phyloP scores from a whole-genome alignment of 2,329 filamentous ascomycete genomes.

The Clarireedia hainanense region DNA sequence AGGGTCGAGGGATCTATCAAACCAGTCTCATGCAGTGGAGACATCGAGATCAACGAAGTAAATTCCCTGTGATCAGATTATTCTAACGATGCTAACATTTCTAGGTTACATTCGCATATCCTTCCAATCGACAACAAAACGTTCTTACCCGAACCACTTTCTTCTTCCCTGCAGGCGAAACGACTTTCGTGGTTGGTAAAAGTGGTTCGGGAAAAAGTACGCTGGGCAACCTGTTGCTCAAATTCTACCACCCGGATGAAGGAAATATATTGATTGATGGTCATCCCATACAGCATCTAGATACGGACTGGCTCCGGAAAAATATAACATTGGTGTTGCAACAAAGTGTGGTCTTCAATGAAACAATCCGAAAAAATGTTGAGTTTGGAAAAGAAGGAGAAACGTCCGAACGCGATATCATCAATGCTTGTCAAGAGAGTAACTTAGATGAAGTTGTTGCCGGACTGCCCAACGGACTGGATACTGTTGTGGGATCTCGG shows the following conservation, averaged over 20 bases:
- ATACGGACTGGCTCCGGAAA: constrained; percentile 63
- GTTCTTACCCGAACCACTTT: constrained; percentile 58
- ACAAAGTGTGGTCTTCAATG: constrained; percentile 71
- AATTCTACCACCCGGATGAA: constrained; percentile 60
- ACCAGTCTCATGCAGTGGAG: constrained; percentile 47
- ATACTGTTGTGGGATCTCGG: constrained; percentile 64
- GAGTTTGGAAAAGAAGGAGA: constrained; percentile 55
- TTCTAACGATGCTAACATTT: constrained; percentile 9
- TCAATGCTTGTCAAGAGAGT: constrained; percentile 56
- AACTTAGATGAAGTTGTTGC: constrained; percentile 61
- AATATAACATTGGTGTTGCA: constrained; percentile 82
- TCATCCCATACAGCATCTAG: constrained; percentile 49
- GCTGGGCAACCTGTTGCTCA: constrained; percentile 67
- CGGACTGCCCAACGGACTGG: constrained; percentile 58
- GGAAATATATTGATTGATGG: constrained; percentile 67
- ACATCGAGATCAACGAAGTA: constrained; percentile 64
- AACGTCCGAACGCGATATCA: constrained; percentile 48
- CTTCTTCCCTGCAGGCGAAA: constrained; percentile 62
- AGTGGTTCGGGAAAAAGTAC: constrained; percentile 95
- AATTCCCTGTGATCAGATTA: constrained; percentile 21
- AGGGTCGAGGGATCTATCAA: constrained; percentile 27
- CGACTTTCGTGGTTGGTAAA: constrained; percentile 74
- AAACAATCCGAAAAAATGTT: constrained; percentile 71
- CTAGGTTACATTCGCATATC: constrained; percentile 77
- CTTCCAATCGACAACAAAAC: constrained; percentile 52